Conservation (phyloP, 768 basidiomycete species). For the Agaricus bisporus region DNA sequence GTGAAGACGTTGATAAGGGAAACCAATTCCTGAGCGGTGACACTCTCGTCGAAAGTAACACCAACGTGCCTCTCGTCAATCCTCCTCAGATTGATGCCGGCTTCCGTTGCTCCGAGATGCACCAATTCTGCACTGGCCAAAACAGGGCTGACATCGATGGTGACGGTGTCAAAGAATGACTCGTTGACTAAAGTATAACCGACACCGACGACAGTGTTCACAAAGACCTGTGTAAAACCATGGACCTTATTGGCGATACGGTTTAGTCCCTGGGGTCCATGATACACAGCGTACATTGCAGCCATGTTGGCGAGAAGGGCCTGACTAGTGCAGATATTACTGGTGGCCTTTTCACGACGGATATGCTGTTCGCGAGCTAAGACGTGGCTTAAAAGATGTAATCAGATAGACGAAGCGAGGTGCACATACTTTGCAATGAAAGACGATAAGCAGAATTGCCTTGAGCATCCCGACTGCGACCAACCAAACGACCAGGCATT, state of each 20-base stretch:
- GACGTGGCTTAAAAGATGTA: background rate
- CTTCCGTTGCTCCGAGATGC: conserved; percentile 58
- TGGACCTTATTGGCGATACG: conserved; percentile 92
- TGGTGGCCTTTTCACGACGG: conserved; percentile 95
- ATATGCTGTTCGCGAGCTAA: conserved; percentile 95
- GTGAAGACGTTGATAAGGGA: conserved; percentile 80
- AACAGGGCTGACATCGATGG: conserved; percentile 63
- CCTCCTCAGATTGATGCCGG: conserved; percentile 78
- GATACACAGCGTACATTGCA: conserved; percentile 97
- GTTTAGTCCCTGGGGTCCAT: conserved; percentile 81
- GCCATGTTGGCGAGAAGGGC: conserved; percentile 99
- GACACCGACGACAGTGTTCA: conserved; percentile 53
- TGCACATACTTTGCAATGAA: conserved; percentile 82
- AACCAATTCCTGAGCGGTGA: conserved; percentile 67
- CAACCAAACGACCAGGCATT: conserved; percentile 98
- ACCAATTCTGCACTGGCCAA: conserved; percentile 51
- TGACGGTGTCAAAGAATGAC: conserved; percentile 90
- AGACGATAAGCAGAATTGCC: conserved; percentile 89
- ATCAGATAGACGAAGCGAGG: background rate
- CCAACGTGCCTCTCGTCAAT: conserved; percentile 76
- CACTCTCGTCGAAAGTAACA: conserved; percentile 90
- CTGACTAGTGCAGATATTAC: conserved; percentile 97
- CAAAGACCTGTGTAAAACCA: conserved; percentile 74
- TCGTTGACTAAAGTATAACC: conserved; percentile 71
- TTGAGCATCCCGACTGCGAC: conserved; percentile 76